These are phyloP conservation scores for Ajuga chamaepitys DNA, from an alignment of 257 asterid species.

Conservation along the genomic window DNA sequence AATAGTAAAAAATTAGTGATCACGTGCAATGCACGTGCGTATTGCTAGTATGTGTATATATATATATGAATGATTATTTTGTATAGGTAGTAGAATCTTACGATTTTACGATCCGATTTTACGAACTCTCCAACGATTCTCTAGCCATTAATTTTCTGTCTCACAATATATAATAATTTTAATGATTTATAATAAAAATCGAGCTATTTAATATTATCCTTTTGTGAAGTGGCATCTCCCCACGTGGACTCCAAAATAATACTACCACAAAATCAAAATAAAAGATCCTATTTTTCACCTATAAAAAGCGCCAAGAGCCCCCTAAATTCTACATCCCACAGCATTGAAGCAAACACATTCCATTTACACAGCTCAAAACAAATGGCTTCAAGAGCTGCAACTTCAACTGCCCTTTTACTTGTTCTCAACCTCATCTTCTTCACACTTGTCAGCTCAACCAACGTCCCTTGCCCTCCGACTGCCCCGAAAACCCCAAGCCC, in stretches of 20 bases:
- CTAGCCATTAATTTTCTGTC: too few relatives aligned
- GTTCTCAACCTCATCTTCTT: conserved; percentile 23
- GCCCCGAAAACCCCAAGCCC: neutral
- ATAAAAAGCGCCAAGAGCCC: neutral
- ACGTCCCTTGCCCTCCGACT: conserved; percentile 5
- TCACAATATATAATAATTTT: too few relatives aligned
- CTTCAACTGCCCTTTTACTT: conserved; percentile 16
- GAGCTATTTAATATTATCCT: neutral
- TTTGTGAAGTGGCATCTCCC: neutral
- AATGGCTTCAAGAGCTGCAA: conserved; percentile 22
- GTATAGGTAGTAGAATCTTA: too few relatives aligned
- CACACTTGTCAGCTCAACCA: conserved; percentile 18
- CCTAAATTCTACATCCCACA: neutral
- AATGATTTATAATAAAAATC: too few relatives aligned
- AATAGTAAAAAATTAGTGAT: too few relatives aligned
- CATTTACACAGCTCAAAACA: neutral
- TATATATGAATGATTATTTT: too few relatives aligned
- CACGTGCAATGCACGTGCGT: too few relatives aligned
- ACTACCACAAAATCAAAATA: neutral
- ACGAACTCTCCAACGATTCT: too few relatives aligned
- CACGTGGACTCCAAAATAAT: neutral
- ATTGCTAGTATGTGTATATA: too few relatives aligned
- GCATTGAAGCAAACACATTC: neutral
- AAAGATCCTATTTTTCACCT: neutral
- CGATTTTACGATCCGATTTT: too few relatives aligned